These are phyloP conservation scores for Chlamydomonas schloesseri DNA, from an alignment of 139 green algal species.

Conservation along the genomic window DNA sequence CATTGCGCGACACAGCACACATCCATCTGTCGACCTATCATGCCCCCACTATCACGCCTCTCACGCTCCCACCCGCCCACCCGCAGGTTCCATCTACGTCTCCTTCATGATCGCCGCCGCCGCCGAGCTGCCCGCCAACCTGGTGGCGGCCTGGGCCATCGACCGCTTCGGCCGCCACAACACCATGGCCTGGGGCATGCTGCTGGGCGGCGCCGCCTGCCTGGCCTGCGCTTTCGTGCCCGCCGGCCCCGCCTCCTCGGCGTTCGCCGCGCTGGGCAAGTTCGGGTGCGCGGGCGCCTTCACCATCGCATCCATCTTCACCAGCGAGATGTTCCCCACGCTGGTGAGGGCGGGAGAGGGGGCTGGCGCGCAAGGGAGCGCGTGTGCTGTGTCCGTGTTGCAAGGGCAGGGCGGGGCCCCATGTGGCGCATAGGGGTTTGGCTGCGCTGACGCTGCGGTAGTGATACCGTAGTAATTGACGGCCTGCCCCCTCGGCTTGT, in stretches of 20 bases:
- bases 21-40: too few relatives aligned
- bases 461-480: too few relatives aligned
- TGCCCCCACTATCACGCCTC: too few relatives aligned
- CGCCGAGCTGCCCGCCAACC: slow-evolving; percentile 48
- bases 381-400: too few relatives aligned
- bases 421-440: too few relatives aligned
- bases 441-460: too few relatives aligned
- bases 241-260: slow-evolving; percentile 16
- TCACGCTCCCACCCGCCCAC: neutral
- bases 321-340: slow-evolving; percentile 64
- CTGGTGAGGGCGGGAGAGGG: too few relatives aligned
- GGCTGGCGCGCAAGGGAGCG: too few relatives aligned
- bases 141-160: slow-evolving; percentile 46
- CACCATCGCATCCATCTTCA: slow-evolving; percentile 61
- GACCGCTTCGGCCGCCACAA: slow-evolving; percentile 48
- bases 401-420: too few relatives aligned
- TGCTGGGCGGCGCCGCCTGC: slow-evolving; percentile 46
- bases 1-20: too few relatives aligned
- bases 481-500: too few relatives aligned
- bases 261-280: slow-evolving; percentile 57
- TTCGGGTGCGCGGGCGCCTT: slow-evolving; percentile 63
- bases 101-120: slow-evolving; percentile 43
- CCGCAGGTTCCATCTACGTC: slow-evolving; percentile 46
- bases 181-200: slow-evolving; percentile 42
- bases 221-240: slow-evolving; percentile 49